Conservation (phyloP, 805 yeast genomes). For the Starmera dryadoides region DNA sequence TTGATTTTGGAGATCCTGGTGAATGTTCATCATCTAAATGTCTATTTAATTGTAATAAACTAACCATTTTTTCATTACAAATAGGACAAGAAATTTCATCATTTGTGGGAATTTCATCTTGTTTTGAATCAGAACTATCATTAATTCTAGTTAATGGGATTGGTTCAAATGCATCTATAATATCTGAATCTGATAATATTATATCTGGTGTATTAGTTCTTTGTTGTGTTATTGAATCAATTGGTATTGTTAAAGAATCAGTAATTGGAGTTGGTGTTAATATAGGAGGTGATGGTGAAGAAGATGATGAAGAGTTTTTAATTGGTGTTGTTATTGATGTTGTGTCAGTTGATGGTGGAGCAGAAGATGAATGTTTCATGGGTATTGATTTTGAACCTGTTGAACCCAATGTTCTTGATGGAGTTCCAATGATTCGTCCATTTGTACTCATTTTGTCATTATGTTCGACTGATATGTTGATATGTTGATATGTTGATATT, state of each 20-base stretch:
- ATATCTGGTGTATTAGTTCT: neutral
- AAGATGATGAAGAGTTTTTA: neutral
- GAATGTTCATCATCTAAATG: conserved; percentile 70
- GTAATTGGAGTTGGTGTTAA: conserved; percentile 12
- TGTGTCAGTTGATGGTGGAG: conserved; percentile 2
- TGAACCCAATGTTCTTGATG: too few relatives aligned
- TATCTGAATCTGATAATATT: neutral
- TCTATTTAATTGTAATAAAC: conserved; percentile 47
- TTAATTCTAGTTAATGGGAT: neutral
- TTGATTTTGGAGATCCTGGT: conserved; percentile 10
- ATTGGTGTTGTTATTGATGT: neutral
- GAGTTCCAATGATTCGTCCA: too few relatives aligned
- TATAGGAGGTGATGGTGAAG: neutral
- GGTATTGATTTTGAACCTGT: neutral
- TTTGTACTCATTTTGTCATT: too few relatives aligned
- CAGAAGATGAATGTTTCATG: neutral
- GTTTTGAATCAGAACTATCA: neutral
- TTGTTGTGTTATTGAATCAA: neutral
- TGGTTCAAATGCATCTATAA: neutral
- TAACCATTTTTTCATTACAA: conserved; percentile 52
- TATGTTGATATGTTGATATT: too few relatives aligned
- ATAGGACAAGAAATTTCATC: conserved; percentile 50
- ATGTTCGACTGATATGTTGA: too few relatives aligned
- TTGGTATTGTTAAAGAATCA: neutral
- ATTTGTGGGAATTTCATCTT: neutral